phyloP scores from a whole-genome alignment of 1,139 yeast species.

The Debaryomyces sp. region DNA sequence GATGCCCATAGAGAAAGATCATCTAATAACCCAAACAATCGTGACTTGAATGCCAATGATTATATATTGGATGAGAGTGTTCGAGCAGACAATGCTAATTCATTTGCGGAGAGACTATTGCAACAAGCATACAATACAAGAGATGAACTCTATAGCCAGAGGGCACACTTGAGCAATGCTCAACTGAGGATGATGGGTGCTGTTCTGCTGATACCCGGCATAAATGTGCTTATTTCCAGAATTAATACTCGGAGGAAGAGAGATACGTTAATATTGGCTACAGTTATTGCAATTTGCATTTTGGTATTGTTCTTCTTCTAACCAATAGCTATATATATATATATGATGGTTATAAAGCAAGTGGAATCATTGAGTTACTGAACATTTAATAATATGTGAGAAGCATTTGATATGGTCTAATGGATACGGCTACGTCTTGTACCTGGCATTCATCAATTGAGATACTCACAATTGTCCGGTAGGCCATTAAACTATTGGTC shows the following conservation, averaged over 20 bases:
- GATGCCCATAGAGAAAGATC: constrained; percentile 54
- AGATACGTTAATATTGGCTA: constrained; percentile 82
- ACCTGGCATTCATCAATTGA: background rate
- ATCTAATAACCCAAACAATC: constrained; percentile 25
- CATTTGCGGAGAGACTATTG: constrained; percentile 75
- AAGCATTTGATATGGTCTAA: background rate
- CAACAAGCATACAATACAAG: constrained; percentile 87
- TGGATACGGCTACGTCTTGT: background rate
- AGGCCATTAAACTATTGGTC: background rate
- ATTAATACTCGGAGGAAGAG: constrained; percentile 89
- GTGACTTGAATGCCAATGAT: constrained; percentile 49
- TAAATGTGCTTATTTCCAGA: constrained; percentile 72
- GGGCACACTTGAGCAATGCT: constrained; percentile 63
- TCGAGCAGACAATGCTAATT: constrained; percentile 73
- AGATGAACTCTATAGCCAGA: constrained; percentile 78
- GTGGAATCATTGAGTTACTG: background rate
- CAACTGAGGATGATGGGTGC: constrained; percentile 64
- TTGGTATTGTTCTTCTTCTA: constrained; percentile 58
- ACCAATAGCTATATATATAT: background rate
- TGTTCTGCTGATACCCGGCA: constrained; percentile 76
- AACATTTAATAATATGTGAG: background rate
- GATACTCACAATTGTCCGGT: background rate
- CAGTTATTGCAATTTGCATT: constrained; percentile 73
- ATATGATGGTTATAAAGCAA: background rate
- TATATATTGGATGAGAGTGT: constrained; percentile 79